A percentile compares a stretch with the other conserved stretches of the same genome.
Conservation (phyloP, 495 filamentous ascomycete genomes). For the Tuber aestivum region DNA sequence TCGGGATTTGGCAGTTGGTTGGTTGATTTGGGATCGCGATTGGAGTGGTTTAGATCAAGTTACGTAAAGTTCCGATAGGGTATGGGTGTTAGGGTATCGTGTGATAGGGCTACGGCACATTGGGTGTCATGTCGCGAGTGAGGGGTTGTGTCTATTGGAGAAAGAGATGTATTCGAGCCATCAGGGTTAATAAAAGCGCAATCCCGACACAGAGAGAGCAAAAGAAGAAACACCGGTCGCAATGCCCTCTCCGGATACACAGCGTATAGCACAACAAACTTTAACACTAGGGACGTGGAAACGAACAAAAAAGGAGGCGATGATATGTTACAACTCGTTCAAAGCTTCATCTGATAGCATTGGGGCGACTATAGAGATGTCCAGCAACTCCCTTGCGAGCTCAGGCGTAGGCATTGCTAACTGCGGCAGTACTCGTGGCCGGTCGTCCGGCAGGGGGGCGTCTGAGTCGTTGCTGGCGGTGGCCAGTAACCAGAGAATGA, state of each 20-base stretch:
- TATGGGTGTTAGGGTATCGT: background rate
- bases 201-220: conserved; percentile 3
- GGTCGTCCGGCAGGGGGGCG: conserved; percentile 4
- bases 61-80: background rate
- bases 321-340: conserved; percentile 11
- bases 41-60: background rate
- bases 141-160: background rate
- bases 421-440: background rate
- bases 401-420: conserved; percentile 5
- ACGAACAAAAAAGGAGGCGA: conserved; percentile 3
- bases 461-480: conserved; percentile 32
- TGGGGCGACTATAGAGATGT: conserved; percentile 7
- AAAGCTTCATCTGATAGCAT: background rate
- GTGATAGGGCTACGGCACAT: background rate
- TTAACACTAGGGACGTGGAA: background rate
- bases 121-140: background rate
- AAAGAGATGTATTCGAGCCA: background rate
- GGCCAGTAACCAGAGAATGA: conserved; percentile 41
- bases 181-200: conserved; percentile 5
- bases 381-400: conserved; percentile 10
- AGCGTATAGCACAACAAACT: background rate
- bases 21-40: background rate
- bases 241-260: conserved; percentile 4
- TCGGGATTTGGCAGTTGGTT: background rate
- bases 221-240: conserved; percentile 14